Conservation (phyloP, 805 yeast species). For the Lipomyces chichibuensis region DNA sequence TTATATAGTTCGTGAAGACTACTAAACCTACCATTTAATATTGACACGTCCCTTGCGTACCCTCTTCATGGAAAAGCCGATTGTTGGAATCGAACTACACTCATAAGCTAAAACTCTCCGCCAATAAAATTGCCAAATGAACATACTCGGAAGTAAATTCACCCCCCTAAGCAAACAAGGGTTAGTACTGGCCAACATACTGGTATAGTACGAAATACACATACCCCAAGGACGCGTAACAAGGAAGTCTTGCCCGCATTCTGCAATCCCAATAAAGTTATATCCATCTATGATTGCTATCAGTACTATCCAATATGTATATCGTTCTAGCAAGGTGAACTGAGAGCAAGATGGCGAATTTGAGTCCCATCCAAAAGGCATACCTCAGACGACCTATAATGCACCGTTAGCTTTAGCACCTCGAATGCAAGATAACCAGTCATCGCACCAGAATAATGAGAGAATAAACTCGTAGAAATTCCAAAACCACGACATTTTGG, state of each 20-base stretch:
- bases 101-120: too few species aligned
- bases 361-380: not conserved
- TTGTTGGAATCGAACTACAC: slow-evolving; percentile 45
- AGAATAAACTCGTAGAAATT: slow-evolving; percentile 41
- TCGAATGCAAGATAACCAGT: not conserved
- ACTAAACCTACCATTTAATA: slow-evolving; percentile 42
- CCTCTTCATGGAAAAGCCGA: slow-evolving; percentile 47
- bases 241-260: slow-evolving; percentile 48
- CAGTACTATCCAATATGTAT: not conserved
- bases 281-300: slow-evolving; percentile 40
- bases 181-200: not conserved
- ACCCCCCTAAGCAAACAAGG: slow-evolving; percentile 38
- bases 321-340: not conserved
- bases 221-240: slow-evolving; percentile 42
- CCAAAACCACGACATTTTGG: slow-evolving; percentile 30
- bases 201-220: not conserved
- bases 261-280: slow-evolving; percentile 46
- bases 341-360: not conserved
- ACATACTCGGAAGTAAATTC: slow-evolving; percentile 43
- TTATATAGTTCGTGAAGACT: not conserved
- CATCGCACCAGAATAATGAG: slow-evolving; percentile 43
- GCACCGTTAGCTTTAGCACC: not conserved
- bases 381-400: slow-evolving; percentile 40
- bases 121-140: not conserved
- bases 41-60: slow-evolving; percentile 44